Conservation (phyloP, 176 grass and related monocot genomes). For the Eremochloa ophiuroides region DNA sequence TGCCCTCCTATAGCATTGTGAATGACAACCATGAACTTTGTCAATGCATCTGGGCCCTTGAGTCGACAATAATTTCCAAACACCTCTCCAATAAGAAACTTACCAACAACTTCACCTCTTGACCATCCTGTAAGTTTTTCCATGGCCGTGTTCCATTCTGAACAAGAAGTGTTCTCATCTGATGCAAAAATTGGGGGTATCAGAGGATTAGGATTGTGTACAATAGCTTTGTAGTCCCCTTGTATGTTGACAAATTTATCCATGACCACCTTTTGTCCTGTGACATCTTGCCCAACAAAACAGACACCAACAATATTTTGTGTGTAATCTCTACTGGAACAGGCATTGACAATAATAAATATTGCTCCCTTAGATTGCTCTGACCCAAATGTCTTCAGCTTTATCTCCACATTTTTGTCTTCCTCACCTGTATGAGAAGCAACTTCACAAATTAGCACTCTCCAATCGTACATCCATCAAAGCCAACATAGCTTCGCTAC, state of each 20-base stretch:
- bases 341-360: slow-evolving; percentile 93
- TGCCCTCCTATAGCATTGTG: slow-evolving; percentile 87
- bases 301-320: slow-evolving; percentile 82
- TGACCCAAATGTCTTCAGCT: slow-evolving; percentile 85
- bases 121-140: slow-evolving; percentile 97
- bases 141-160: slow-evolving; percentile 96
- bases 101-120: slow-evolving; percentile 73
- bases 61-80: slow-evolving; percentile 87
- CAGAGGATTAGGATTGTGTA: slow-evolving; percentile 88
- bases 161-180: slow-evolving; percentile 95
- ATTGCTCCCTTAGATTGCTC: slow-evolving; percentile 66
- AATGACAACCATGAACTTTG: slow-evolving; percentile 92
- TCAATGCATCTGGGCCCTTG: slow-evolving; percentile 85
- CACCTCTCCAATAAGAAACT: slow-evolving; percentile 80
- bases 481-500: background rate
- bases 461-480: background rate
- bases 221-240: slow-evolving; percentile 96
- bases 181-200: slow-evolving; percentile 98
- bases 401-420: slow-evolving; percentile 98
- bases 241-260: slow-evolving; percentile 99
- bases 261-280: slow-evolving; percentile 87
- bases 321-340: slow-evolving; percentile 86
- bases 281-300: slow-evolving; percentile 92
- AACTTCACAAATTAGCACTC: slow-evolving; percentile 25
- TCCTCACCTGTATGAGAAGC: slow-evolving; percentile 75